Conservation (phyloP, 2,329 filamentous ascomycete species). For the Westerdykella aurantiaca region DNA sequence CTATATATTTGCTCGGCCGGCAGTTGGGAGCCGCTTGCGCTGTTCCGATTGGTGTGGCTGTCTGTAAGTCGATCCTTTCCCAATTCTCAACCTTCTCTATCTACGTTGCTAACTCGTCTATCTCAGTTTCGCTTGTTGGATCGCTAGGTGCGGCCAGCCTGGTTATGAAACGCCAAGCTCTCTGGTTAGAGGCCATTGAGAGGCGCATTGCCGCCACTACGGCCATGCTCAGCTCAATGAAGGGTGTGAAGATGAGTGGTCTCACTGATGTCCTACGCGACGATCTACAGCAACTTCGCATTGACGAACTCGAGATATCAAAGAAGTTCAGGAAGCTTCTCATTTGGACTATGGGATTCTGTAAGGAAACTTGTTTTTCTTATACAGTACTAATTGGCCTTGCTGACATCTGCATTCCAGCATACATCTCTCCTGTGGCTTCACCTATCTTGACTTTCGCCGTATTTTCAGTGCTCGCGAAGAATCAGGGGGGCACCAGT, state of each 20-base stretch:
- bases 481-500: conserved; percentile 25
- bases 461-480: conserved; percentile 40
- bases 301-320: conserved; percentile 31
- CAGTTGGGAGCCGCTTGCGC: conserved; percentile 47
- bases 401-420: conserved; percentile 8
- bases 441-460: conserved; percentile 44
- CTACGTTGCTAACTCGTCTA: not conserved
- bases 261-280: conserved; percentile 26
- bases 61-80: conserved; percentile 21
- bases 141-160: conserved; percentile 26
- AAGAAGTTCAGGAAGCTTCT: conserved; percentile 32
- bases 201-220: conserved; percentile 40
- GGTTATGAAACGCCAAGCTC: conserved; percentile 29
- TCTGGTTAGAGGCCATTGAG: conserved; percentile 44
- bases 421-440: conserved; percentile 30
- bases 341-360: conserved; percentile 34
- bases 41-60: conserved; percentile 44
- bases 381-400: not conserved
- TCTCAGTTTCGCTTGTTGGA: conserved; percentile 17
- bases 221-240: conserved; percentile 42
- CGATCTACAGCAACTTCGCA: conserved; percentile 26
- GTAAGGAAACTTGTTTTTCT: conserved; percentile 10
- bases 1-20: conserved; percentile 44
- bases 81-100: not conserved
- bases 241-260: conserved; percentile 44